Conservation (phyloP, 2,329 filamentous ascomycete genomes). For the Rhynchosporium secalis region DNA sequence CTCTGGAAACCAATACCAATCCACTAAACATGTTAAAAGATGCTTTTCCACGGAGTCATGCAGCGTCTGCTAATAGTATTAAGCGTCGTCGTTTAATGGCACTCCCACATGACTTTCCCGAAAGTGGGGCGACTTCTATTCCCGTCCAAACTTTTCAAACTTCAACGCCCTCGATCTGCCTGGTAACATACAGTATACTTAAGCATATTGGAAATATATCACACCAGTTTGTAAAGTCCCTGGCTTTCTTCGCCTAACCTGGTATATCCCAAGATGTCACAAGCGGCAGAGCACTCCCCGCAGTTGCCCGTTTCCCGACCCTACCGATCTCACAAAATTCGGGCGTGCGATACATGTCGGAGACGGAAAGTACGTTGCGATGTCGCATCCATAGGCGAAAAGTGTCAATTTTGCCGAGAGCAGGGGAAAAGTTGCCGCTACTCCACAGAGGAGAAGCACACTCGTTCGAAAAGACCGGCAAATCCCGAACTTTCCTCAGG, state of each 20-base stretch:
- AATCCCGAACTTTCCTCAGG: background rate
- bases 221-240: background rate
- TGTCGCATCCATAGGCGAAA: conserved; percentile 52
- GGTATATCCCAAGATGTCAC: background rate
- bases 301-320: conserved; percentile 43
- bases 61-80: background rate
- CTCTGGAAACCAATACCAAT: background rate
- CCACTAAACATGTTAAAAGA: background rate
- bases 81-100: background rate
- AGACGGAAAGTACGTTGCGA: conserved; percentile 63
- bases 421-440: conserved; percentile 2
- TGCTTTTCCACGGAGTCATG: background rate
- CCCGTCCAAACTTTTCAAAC: background rate
- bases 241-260: background rate
- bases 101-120: background rate
- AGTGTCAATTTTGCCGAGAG: conserved; percentile 55
- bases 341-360: conserved; percentile 60
- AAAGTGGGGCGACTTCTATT: conserved; percentile 7
- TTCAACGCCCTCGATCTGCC: background rate
- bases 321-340: conserved; percentile 61
- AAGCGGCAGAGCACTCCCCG: background rate
- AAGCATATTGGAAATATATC: background rate
- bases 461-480: background rate
- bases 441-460: conserved; percentile 8
- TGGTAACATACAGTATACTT: background rate